Conservation (phyloP, 495 filamentous ascomycete species). For the Usnea hakonensis region DNA sequence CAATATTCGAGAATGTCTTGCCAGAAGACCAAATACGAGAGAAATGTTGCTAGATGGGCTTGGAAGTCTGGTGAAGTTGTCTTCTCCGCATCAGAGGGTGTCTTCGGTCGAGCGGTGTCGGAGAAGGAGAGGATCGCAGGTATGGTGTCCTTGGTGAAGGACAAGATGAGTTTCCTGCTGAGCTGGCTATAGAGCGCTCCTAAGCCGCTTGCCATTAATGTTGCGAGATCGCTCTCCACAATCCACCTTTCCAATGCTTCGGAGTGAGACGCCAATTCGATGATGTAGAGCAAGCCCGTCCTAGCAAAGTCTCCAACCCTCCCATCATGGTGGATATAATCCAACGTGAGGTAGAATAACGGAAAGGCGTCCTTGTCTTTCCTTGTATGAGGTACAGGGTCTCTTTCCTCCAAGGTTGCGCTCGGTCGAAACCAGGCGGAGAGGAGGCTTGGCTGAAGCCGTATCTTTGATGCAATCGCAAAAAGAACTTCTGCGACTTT, state of each 20-base stretch:
- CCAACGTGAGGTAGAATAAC: conserved; percentile 86
- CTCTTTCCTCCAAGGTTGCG: conserved; percentile 18
- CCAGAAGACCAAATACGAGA: conserved; percentile 94
- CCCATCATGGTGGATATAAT: conserved; percentile 92
- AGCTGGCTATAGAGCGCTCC: conserved; percentile 95
- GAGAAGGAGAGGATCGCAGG: conserved; percentile 80
- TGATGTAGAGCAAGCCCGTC: conserved; percentile 89
- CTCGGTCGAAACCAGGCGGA: conserved; percentile 72
- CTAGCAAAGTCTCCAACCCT: conserved; percentile 94
- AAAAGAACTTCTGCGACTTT: conserved; percentile 87
- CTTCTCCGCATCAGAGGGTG: conserved; percentile 59
- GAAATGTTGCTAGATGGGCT: conserved; percentile 78
- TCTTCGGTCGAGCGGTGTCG: conserved; percentile 60
- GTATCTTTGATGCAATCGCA: conserved; percentile 88
- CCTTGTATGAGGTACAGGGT: neutral
- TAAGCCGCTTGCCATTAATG: conserved; percentile 91
- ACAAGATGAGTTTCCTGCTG: conserved; percentile 54
- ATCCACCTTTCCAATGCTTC: conserved; percentile 85
- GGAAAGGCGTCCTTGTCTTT: conserved; percentile 88
- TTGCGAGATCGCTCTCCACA: conserved; percentile 92
- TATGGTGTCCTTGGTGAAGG: conserved; percentile 50
- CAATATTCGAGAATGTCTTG: conserved; percentile 97
- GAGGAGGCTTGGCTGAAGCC: conserved; percentile 75
- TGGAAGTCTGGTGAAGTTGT: conserved; percentile 64
- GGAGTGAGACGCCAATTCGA: conserved; percentile 82